Conservation (phyloP, 306 rosid genomes). For the Mimosa pudica region DNA sequence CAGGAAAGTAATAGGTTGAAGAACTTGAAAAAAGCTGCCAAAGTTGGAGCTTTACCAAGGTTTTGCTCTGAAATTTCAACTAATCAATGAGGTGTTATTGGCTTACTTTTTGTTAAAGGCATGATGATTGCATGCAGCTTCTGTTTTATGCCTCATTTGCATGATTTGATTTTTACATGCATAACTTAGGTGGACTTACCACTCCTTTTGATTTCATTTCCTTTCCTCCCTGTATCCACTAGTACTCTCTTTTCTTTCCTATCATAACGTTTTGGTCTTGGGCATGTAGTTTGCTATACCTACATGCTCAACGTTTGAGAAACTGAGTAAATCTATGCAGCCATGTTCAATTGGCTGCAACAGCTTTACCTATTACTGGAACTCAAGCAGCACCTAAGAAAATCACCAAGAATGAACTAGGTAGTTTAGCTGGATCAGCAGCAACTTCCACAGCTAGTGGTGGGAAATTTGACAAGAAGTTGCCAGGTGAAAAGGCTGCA, state of each 20-base stretch:
- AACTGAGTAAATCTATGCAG: constrained; percentile 48
- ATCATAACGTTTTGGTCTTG: not conserved
- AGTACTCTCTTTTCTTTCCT: not conserved
- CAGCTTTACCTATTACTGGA: constrained; percentile 94
- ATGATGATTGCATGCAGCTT: not conserved
- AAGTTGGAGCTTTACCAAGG: constrained; percentile 90
- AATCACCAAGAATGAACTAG: constrained; percentile 70
- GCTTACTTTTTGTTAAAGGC: not conserved
- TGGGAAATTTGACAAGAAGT: constrained; percentile 93
- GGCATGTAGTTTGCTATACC: not conserved
- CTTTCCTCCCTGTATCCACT: not conserved
- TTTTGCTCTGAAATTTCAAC: constrained; percentile 35
- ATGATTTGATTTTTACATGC: constrained; percentile 12
- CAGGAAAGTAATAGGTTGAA: constrained; percentile 72
- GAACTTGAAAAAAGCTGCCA: constrained; percentile 85
- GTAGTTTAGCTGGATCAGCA: constrained; percentile 86
- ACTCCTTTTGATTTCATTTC: not conserved
- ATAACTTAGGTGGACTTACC: not conserved
- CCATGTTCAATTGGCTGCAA: constrained; percentile 90
- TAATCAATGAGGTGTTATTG: constrained; percentile 5
- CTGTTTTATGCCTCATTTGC: constrained; percentile 21
- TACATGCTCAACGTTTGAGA: constrained; percentile 12
- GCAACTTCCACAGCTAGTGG: constrained; percentile 95
- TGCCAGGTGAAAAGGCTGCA: constrained; percentile 79
- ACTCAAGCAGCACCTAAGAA: constrained; percentile 72